Base-by-base conservation (phyloP, 306 rosid genomes). In the Cercis canadensis region DNA sequence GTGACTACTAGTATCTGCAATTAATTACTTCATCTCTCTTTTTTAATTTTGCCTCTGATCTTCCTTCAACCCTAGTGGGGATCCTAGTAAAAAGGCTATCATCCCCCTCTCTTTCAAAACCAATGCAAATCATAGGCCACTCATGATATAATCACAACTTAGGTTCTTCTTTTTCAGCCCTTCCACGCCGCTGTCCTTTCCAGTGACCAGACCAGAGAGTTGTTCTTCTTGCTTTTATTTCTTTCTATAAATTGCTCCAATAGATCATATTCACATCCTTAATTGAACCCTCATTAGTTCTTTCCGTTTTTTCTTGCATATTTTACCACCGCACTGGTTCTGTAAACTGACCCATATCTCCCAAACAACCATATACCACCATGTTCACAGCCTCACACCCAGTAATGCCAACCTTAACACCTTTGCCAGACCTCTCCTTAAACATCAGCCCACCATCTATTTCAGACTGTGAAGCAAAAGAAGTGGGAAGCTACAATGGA, bases 121-220 rank as follows among this genome's bases (percentile, higher is more conserved):
- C 86, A 63, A 64, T 81, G 83, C 87, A 83, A 87, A 86, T 90
- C 92, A 94, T 89, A 65, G 86, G 75, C 58, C 87, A 88, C 95
- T 89, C 95, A 91, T 89, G 71, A 84, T 84, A 58, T 80, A 88
- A 82, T 84, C 90, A 85, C 84, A 56, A n/a, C 67, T 56, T 8
- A 47, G 55, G 5, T 45, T 46, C 65, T 55, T 65, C 74, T 49
- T 47, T 60, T 67, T 67, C 81, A 65, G 4, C 51, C 43, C 68
- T 45, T 63, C 65, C 80, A 29, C n/a, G 9, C 51, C 19, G 1
- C 41, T 62, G 33, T 64, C 62, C 40, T 45, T 55, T 24, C 29
- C 29, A 24, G 29, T 3, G 29, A 24, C 29, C 29, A 24, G 29
- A 24, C 29, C 29, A 1, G 29, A 24, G 29, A 24, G 29, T 24